Conservation (phyloP, 2,329 filamentous ascomycete species). For the Aspergillus ochraceoroseus region DNA sequence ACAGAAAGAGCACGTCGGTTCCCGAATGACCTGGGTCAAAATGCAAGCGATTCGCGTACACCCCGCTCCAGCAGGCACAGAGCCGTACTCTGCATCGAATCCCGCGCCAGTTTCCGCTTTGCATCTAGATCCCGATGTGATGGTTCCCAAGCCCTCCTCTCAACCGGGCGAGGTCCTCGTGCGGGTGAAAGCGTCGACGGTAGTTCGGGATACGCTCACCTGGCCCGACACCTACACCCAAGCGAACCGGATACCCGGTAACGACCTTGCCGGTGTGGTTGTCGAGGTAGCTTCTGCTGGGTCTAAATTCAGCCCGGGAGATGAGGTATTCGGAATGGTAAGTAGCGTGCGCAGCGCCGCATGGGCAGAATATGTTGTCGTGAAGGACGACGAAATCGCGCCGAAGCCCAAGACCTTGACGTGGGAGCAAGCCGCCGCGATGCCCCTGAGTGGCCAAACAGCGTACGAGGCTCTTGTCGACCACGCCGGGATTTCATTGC, state of each 20-base stretch:
- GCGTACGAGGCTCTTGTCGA: slow-evolving; percentile 34
- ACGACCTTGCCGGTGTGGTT: slow-evolving; percentile 25
- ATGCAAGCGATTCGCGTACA: slow-evolving; percentile 14
- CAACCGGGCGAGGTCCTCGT: slow-evolving; percentile 10
- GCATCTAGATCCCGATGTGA: slow-evolving; percentile 15
- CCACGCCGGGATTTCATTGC: slow-evolving; percentile 17
- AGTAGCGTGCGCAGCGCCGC: slow-evolving; percentile 18
- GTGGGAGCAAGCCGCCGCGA: slow-evolving; percentile 25
- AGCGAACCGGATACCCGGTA: slow-evolving; percentile 19
- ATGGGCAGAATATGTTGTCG: slow-evolving; percentile 30
- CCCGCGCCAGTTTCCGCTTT: slow-evolving; percentile 14
- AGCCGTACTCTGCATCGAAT: slow-evolving; percentile 12
- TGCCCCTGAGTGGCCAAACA: slow-evolving; percentile 31
- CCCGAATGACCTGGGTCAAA: no score
- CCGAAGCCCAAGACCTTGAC: slow-evolving; percentile 21
- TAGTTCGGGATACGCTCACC: slow-evolving; percentile 17
- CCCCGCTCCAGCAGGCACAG: neutral
- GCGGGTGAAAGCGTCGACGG: slow-evolving; percentile 15
- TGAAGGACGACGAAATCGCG: slow-evolving; percentile 22
- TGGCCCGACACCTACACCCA: slow-evolving; percentile 29
- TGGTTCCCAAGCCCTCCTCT: slow-evolving; percentile 2
- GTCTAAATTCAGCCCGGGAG: slow-evolving; percentile 24
- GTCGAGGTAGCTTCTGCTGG: slow-evolving; percentile 6
- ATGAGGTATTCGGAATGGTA: slow-evolving; percentile 30
- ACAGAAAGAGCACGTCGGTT: no score